Evolutionary conservation across 179 eudicot species (phyloP), one percentile per base, ranked within the genome.

Genomic region (Beta lomatogona): DNA sequence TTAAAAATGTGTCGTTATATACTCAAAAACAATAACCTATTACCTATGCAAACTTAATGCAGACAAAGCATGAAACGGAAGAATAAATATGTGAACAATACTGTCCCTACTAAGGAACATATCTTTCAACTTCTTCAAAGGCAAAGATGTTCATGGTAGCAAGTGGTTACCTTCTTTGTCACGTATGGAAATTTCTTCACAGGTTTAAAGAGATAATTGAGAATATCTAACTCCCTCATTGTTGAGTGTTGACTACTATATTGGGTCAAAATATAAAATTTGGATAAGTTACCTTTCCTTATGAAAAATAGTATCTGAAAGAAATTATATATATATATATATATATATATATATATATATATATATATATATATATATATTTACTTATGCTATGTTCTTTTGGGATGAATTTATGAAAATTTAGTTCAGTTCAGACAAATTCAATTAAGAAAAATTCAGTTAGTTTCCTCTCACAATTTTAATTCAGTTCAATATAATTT

Each of bases 21-120:
- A 2, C 10, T 28, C 46, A 36, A 45, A 31, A 58, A 59, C 22
- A 71, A 36, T 12, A 48, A 78, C 25, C 15, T 61, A 46, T 36
- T 36, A 36, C 3, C 31, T 48, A 48, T 48, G 61, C 9, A 69
- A 77, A 77, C 41, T 22, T 82, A 67, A 75, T 59, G 53, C 44
- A 48, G 64, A 67, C 71, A 57, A 83, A 79, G 22, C 67, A 54
- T 36, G 6, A 45, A 55, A 55, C 5, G 16, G 5, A 31, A 64
- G 58, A 71, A 61, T 53, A 31, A 22, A 59, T 63, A 6, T 44
- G 73, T 58, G 16, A 66, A 71, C 55, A 14, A 28, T 65, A 44
- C 25, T 70, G 81, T 77, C 84, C 65, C 81, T 52, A 48, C 52
- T n/a, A 21, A 15, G 25, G 84, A 77, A 63, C 44, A 71, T 3